Evolutionary conservation across 371 early-diverging fungal genomes (phyloP), one percentile per base, ranked within the genome.

Genomic region (Thermomucor indicae-seudaticae): DNA sequence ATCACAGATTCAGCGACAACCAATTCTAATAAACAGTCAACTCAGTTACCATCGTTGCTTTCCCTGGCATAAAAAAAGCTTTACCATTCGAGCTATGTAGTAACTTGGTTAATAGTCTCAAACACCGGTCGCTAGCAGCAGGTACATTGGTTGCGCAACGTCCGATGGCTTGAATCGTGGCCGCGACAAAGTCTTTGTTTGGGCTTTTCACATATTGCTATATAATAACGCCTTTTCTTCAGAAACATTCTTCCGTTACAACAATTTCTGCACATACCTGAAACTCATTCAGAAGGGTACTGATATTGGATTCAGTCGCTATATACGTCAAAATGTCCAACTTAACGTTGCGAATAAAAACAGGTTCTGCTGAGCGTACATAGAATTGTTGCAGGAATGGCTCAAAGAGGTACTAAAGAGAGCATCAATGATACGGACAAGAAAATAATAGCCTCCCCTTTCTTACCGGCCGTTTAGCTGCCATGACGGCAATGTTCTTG

Each of bases 1-100:
- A 89, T 66, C 6, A 93, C 86, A 3, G 89, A 77, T 61, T 90
- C 90, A 6, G 88, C 84, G 14, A 88, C 87, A 12, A 93, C 83
- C 16, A 81, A 58, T 49, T 85, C 92, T 90, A 19, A 34, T 43
- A 41, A 40, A 38, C 19, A n/a, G n/a, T n/a, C n/a, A 32, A 6
- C 12, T 11, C 14, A 34, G 32, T 27, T 14, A 43, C 31, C 16
- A 35, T 5, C 23, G 6, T 28, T 30, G 3, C 17, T 4, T 25
- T n/a, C n/a, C n/a, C n/a, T n/a, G n/a, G n/a, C n/a, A n/a, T n/a
- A n/a, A n/a, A n/a, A n/a, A n/a, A n/a, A n/a, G n/a, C 43, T 65
- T 46, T 72, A 89, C 90, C 88, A 73, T 90, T 83, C 45, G 74
- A 75, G 53, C 79, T 81, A 28, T 75, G 75, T n/a, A 90, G 58